These are phyloP conservation scores for Nemania sp. DNA, from an alignment of 2,329 filamentous ascomycete genomes.

Conservation along the genomic window DNA sequence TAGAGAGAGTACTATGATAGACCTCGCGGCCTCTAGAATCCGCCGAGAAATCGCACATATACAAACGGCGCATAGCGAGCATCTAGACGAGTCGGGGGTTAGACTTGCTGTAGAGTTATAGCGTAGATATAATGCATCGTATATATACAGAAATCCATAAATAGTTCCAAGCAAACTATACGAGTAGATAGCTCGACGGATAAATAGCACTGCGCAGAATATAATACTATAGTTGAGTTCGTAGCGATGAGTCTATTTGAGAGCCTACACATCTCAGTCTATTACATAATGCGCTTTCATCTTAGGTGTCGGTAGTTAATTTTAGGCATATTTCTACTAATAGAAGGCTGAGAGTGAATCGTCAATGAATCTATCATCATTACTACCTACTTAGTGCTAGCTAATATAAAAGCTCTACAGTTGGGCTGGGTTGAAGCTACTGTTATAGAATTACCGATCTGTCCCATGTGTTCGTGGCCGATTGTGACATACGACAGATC, in stretches of 20 bases:
- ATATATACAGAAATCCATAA: neutral
- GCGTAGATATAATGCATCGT: neutral
- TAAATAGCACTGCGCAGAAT: neutral
- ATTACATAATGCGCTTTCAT: neutral
- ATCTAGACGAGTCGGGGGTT: conserved; percentile 4
- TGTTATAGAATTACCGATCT: conserved; percentile 17
- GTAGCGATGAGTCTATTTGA: neutral
- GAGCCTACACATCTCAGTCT: neutral
- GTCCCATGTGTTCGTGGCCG: neutral
- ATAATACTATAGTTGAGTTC: neutral
- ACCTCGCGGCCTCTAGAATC: neutral
- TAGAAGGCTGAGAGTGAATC: neutral
- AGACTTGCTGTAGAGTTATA: conserved; percentile 1
- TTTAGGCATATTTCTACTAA: conserved; percentile 7
- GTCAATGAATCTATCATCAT: conserved; percentile 1
- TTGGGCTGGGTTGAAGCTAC: conserved; percentile 18
- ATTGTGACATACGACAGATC: neutral
- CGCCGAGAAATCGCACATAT: neutral
- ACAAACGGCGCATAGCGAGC: neutral
- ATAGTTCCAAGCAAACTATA: neutral
- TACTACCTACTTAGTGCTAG: conserved; percentile 1
- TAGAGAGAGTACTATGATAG: neutral
- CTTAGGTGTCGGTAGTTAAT: too few species aligned
- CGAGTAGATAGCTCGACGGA: neutral
- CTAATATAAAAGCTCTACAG: neutral